Evolutionary conservation across 106 monocot species (phyloP).

Genomic region (Agapanthus africanus): DNA sequence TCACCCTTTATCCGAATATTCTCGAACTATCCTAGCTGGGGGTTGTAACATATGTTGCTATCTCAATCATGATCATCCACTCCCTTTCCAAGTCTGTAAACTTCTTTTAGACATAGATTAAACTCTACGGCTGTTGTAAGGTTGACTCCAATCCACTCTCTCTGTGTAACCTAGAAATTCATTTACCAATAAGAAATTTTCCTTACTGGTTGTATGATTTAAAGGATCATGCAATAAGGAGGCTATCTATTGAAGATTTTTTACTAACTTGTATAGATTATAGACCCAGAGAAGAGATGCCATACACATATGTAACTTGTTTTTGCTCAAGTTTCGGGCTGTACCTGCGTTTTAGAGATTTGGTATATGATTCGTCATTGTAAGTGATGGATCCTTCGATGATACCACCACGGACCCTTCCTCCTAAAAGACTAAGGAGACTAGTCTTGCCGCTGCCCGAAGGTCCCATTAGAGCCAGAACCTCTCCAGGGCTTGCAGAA

Average conservation of each 20-base stretch:
- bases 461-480: conserved; percentile 79
- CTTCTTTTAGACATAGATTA: no score
- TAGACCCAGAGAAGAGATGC: no score
- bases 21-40: no score
- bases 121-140: no score
- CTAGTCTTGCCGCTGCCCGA: conserved; percentile 87
- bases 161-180: no score
- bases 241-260: no score
- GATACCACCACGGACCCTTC: conserved; percentile 35
- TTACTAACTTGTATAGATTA: no score
- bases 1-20: no score
- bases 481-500: conserved; percentile 73
- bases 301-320: background rate
- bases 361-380: conserved; percentile 63
- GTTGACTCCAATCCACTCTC: no score
- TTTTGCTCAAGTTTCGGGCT: background rate
- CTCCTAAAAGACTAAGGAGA: conserved; percentile 69
- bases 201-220: no score
- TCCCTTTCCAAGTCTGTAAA: background rate
- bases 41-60: background rate
- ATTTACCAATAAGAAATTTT: no score
- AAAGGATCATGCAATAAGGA: no score
- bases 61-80: background rate
- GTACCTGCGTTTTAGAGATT: conserved; percentile 78
- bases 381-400: conserved; percentile 61